Base-by-base conservation (phyloP, 2,329 filamentous ascomycete genomes). In the Ilyonectria destructans region DNA sequence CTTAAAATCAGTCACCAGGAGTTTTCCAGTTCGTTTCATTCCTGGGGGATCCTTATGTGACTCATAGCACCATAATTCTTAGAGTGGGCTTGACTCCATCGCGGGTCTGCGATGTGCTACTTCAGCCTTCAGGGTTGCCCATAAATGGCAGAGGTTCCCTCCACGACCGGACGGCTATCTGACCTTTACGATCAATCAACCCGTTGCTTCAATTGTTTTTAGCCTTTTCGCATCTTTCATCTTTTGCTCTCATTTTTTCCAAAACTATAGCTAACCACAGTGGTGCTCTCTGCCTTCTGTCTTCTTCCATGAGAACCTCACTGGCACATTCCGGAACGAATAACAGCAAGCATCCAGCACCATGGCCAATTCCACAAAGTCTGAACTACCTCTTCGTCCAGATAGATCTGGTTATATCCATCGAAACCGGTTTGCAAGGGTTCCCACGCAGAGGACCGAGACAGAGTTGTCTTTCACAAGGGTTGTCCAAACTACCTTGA, bases 11-110 rank as follows among this genome's bases (percentile, higher is more conserved):
- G n/a, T 51, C 21, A 13, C 37, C 58, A 40, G 49, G 57, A 8
- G 21, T 37, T 37, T 23, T 33, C 37, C 35, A 17, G 6, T 55
- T 19, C 6, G 15, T 0, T 31, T 6, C 52, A 54, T n/a, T 49
- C 23, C 54, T 31, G 29, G 23, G 48, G 15, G 21, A 43, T 49
- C 19, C 40, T 23, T 45, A 10, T 52, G 40, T 45, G 10, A 58
- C 7, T 35, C 17, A 35, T 58, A 49, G 52, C 7, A 8, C 12
- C 46, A 48, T 65, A 37, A 31, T 33, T 35, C 33, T 65, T 68
- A 46, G 59, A 51, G 43, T 72, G 62, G 57, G 35, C 43, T 65
- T 40, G 54, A 29, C 23, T 49, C 12, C 37, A 51, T 66, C 40
- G 55, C 43, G 55, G 46, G 58, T 52, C 8, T 12, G 17, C 15